phyloP scores from a whole-genome alignment of 169 alveolate species.

The Eimeria tenella region DNA sequence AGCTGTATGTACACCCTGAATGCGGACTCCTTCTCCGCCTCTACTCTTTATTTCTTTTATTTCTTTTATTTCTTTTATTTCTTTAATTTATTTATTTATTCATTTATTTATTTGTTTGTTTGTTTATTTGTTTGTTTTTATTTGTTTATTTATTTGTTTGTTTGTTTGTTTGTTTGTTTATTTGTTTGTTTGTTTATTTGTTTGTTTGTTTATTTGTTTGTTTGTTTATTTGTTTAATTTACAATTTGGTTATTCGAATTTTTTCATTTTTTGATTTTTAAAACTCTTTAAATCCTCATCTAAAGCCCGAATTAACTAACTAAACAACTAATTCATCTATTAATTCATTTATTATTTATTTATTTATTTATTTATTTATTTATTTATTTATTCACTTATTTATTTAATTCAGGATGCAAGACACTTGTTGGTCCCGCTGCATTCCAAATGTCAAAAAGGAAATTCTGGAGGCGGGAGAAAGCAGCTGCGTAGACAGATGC shows the following conservation, averaged over 20 bases:
- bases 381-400: background rate
- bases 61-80: too few relatives aligned
- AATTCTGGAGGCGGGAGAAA: conserved; percentile 79
- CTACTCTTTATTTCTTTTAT: too few relatives aligned
- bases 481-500: conserved; percentile 75
- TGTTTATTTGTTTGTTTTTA: background rate
- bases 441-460: conserved; percentile 68
- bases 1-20: too few relatives aligned
- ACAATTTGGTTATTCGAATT: background rate
- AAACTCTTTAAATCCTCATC: background rate
- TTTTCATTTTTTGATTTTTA: background rate
- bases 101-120: background rate
- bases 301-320: background rate
- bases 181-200: background rate
- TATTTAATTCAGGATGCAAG: conserved; percentile 64
- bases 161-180: background rate
- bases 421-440: conserved; percentile 79
- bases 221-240: background rate
- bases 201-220: background rate
- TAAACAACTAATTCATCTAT: background rate
- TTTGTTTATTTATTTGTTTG: background rate
- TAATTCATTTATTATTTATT: background rate
- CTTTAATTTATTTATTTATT: background rate
- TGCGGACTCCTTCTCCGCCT: too few relatives aligned
- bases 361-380: background rate